Conservation (phyloP, 1,139 yeast genomes). For the Wickerhamiella infanticola region DNA sequence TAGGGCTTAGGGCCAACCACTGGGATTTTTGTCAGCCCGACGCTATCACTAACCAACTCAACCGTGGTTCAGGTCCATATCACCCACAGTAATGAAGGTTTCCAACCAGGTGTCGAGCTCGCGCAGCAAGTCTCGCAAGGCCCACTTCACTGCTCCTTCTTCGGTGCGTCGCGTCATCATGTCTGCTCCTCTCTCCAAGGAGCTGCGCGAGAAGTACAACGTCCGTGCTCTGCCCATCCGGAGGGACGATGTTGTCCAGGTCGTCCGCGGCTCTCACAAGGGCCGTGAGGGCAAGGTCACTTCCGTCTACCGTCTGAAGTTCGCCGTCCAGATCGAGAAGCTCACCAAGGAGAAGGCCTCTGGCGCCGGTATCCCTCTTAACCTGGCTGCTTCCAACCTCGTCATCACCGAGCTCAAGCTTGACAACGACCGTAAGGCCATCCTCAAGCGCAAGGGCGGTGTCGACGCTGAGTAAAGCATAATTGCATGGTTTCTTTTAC, state of each 20-base stretch:
- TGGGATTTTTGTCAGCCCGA: background rate
- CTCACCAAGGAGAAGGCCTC: slow-evolving; percentile 94
- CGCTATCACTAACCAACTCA: background rate
- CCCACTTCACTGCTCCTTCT: slow-evolving; percentile 97
- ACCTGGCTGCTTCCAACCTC: slow-evolving; percentile 97
- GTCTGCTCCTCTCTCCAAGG: slow-evolving; percentile 99
- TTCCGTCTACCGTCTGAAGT: slow-evolving; percentile 98
- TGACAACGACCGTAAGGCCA: slow-evolving; percentile 98
- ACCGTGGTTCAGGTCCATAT: background rate
- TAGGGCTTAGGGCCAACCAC: slow-evolving; percentile 2
- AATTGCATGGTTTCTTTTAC: background rate
- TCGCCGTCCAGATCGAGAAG: slow-evolving; percentile 92
- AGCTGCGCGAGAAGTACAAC: slow-evolving; percentile 95
- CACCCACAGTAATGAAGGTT: slow-evolving; percentile 15
- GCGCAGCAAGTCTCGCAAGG: slow-evolving; percentile 99
- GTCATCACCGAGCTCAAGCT: slow-evolving; percentile 97
- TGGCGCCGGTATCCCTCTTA: slow-evolving; percentile 96
- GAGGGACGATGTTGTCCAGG: slow-evolving; percentile 91
- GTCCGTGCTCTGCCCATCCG: slow-evolving; percentile 94
- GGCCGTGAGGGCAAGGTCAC: slow-evolving; percentile 98
- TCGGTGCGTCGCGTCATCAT: slow-evolving; percentile 87
- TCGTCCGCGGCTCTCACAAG: slow-evolving; percentile 98
- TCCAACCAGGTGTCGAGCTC: slow-evolving; percentile 79
- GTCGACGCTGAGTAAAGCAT: slow-evolving; percentile 42
- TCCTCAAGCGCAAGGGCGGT: slow-evolving; percentile 90